Conservation (phyloP, 2,329 filamentous ascomycete species). For the Grosmannia serpens region DNA sequence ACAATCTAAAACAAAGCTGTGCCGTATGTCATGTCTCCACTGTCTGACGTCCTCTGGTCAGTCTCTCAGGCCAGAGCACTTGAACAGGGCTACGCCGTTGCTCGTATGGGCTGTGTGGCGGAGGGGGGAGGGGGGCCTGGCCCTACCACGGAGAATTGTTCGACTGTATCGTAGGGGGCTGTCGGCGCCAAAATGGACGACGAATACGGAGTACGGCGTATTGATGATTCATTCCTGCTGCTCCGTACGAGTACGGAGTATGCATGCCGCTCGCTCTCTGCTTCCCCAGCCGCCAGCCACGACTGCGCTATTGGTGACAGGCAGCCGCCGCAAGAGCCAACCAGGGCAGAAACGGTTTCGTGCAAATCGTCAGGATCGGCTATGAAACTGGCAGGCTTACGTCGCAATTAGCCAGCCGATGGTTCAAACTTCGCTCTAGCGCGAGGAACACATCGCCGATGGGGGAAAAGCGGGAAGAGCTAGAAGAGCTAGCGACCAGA, state of each 20-base stretch:
- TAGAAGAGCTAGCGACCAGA: neutral
- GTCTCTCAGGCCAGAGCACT: neutral
- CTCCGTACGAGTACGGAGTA: too few species aligned
- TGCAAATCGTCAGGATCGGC: neutral
- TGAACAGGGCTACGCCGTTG: neutral
- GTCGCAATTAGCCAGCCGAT: neutral
- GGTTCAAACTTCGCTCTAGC: neutral
- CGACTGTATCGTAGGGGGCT: too few species aligned
- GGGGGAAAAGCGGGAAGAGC: neutral
- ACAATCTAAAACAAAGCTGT: neutral
- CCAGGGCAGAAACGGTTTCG: neutral
- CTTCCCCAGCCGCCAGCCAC: too few species aligned
- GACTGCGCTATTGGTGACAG: neutral
- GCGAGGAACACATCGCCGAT: constrained; percentile 1
- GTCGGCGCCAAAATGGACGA: too few species aligned
- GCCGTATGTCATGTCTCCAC: neutral
- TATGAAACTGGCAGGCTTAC: neutral
- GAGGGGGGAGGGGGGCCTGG: too few species aligned
- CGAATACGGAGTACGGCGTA: too few species aligned
- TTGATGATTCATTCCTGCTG: too few species aligned
- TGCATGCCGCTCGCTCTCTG: too few species aligned
- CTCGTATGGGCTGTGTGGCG: neutral
- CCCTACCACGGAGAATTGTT: too few species aligned
- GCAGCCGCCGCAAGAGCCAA: neutral
- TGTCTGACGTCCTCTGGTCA: neutral